Evolutionary conservation across 257 asterid genomes (phyloP).

Genomic region (Capsicum chinense): DNA sequence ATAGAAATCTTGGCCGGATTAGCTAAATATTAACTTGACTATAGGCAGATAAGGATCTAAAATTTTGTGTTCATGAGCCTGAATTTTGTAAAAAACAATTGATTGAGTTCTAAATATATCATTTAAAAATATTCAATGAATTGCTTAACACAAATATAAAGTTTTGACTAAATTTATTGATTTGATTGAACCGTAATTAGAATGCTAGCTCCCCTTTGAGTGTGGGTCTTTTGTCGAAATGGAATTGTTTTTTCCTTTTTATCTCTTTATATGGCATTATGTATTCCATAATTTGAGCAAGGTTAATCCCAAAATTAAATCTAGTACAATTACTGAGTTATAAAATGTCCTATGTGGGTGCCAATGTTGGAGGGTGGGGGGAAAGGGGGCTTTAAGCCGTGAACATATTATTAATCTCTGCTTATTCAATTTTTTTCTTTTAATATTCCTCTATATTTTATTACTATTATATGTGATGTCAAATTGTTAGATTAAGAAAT

Average conservation of each 20-base stretch:
- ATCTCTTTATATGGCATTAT: no score
- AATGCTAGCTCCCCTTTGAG: no score
- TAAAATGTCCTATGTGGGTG: background rate
- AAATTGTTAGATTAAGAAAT: background rate
- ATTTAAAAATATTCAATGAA: background rate
- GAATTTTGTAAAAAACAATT: no score
- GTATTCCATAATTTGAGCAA: no score
- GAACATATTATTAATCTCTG: background rate
- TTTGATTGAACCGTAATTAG: no score
- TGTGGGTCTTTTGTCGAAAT: no score
- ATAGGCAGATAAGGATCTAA: background rate
- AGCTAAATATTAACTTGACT: background rate
- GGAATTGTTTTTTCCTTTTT: no score
- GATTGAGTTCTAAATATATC: no score
- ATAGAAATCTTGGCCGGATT: background rate
- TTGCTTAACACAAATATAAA: background rate
- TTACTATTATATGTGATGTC: constrained; percentile 4
- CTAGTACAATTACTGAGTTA: background rate
- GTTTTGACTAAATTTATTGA: no score
- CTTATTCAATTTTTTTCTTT: background rate
- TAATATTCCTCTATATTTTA: background rate
- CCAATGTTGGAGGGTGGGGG: constrained; percentile 15
- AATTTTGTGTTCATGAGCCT: background rate
- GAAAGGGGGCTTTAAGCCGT: background rate
- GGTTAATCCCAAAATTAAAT: background rate